Evolutionary conservation across 257 asterid genomes (phyloP), one percentile per base, ranked within the genome.

Genomic region (Ligustrum vulgare): DNA sequence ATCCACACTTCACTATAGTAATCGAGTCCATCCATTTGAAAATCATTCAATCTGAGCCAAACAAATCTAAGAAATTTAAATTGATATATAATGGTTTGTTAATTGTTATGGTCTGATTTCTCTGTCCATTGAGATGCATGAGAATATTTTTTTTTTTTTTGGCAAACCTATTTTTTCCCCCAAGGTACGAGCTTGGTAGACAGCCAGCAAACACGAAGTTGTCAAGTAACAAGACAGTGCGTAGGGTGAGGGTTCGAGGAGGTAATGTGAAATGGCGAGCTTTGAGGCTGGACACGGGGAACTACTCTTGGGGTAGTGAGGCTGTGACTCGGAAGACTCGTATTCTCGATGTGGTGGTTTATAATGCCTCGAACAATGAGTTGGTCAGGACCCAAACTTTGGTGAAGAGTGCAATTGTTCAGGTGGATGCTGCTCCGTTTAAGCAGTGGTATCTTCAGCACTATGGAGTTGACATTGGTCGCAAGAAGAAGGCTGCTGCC

Each of bases 231-330:
- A 84, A 84, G 75, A 84, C 85, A 18, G 87, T 83, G 28, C 73
- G 87, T 16, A 72, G 84, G 36, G 75, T 81, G 18, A 72, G 84
- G 54, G 85, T 82, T 67, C 79, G 89, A 25, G 83, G 87, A n/a
- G 89, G 91, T 12, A 84, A 86, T 71, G 84, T 84, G 70, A 86
- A 86, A 83, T 84, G 90, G 90, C 85, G 86, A 45, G 90, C 90
- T 22, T 66, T 84, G 86, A 77, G 90, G 73, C 75, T 86, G 77
- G 90, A 86, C 35, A 86, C 90, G 1, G 90, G 90, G 13, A 86
- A 86, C 78, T 86, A 70, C 78, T 86, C 90, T 9, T 86, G 88
- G 88, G 90, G 88, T 5, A 83, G 90, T 62, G 90, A 86, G 63
- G 90, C 83, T 31, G 84, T 81, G 56, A 81, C 84, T 25, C 15